A percentile compares a stretch with the other conserved stretches of the same genome.
Evolutionary conservation across 495 filamentous ascomycete genomes (phyloP).

Genomic region (Lasiosphaeriaceae sp.): DNA sequence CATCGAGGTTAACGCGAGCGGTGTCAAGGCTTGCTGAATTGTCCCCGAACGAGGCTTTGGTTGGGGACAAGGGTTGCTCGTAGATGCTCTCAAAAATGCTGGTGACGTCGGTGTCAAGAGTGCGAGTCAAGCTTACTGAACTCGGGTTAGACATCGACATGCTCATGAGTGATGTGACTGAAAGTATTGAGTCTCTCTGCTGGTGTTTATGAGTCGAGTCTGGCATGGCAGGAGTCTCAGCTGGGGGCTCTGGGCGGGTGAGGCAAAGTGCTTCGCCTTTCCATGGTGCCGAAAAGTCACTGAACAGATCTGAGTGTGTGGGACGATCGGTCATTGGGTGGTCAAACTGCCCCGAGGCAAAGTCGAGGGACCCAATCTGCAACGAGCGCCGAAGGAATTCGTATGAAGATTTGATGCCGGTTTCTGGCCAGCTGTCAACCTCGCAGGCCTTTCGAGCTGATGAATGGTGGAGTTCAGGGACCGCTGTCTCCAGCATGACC

Average conservation of each 20-base stretch:
- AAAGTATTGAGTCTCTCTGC: background rate
- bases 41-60: background rate
- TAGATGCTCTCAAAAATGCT: slow-evolving; percentile 19
- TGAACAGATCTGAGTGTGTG: too few relatives aligned
- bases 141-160: slow-evolving; percentile 8
- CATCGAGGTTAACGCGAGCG: too few relatives aligned
- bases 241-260: too few relatives aligned
- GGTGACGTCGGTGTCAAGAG: slow-evolving; percentile 23
- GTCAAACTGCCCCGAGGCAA: slow-evolving; percentile 12
- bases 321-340: background rate
- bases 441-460: slow-evolving; percentile 24
- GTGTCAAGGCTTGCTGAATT: background rate
- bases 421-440: slow-evolving; percentile 27
- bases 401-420: slow-evolving; percentile 24
- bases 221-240: background rate
- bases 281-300: too few relatives aligned
- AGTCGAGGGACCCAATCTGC: slow-evolving; percentile 31
- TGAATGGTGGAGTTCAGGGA: slow-evolving; percentile 25
- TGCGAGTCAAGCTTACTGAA: slow-evolving; percentile 22
- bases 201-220: too few relatives aligned
- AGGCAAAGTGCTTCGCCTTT: too few relatives aligned
- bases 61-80: background rate
- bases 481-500: slow-evolving; percentile 23
- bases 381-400: slow-evolving; percentile 26
- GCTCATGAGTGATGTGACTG: background rate